phyloP scores from a whole-genome alignment of 2,329 filamentous ascomycete genomes.

The Alternaria conjuncta region DNA sequence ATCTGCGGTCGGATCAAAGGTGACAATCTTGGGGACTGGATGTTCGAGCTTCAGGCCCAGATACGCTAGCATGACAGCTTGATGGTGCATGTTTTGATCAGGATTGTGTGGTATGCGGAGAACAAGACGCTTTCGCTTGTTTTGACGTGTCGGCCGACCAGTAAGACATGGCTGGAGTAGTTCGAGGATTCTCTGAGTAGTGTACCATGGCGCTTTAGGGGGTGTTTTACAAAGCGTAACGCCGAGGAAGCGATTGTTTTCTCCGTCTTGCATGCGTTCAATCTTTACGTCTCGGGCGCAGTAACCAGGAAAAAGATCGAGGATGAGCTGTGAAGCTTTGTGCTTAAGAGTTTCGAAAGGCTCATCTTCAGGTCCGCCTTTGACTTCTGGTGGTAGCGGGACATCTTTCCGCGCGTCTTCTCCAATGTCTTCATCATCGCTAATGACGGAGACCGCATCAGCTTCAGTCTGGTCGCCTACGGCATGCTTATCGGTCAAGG shows the following conservation, averaged over 20 bases:
- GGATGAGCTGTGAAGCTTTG: neutral
- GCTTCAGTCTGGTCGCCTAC: neutral
- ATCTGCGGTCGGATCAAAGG: neutral
- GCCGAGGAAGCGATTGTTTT: neutral
- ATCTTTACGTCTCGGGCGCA: neutral
- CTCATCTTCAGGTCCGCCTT: neutral
- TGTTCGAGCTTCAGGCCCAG: neutral
- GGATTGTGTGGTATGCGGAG: neutral
- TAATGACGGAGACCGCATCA: neutral
- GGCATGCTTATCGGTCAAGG: neutral
- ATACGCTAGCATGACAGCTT: neutral
- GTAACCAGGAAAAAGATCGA: neutral
- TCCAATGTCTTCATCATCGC: neutral
- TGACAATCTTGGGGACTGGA: constrained; percentile 11
- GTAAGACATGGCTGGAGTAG: neutral
- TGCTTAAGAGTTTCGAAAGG: neutral
- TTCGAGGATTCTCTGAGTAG: neutral
- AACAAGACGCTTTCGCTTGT: neutral
- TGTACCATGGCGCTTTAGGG: neutral
- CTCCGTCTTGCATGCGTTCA: neutral
- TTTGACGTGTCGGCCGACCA: neutral
- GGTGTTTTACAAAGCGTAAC: neutral
- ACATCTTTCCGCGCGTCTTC: no score
- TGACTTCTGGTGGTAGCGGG: neutral
- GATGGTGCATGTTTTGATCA: neutral